Conservation (phyloP, 495 filamentous ascomycete genomes). For the Podospora comata region DNA sequence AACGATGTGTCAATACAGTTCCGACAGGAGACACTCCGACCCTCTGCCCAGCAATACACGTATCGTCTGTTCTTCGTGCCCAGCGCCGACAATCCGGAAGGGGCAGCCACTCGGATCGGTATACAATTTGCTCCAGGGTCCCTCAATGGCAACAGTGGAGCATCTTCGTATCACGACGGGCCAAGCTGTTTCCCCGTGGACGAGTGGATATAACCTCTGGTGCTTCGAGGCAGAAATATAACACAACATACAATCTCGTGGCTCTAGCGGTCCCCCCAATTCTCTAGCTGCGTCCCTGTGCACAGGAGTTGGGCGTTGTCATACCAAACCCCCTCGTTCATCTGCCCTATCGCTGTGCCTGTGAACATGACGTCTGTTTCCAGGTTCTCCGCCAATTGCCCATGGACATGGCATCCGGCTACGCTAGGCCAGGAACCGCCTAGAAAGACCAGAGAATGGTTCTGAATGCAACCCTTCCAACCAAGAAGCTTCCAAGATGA, state of each 20-base stretch:
- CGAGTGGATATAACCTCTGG: neutral
- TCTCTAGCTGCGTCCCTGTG: slow-evolving; percentile 15
- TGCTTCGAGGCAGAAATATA: neutral
- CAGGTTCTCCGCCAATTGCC: slow-evolving; percentile 5
- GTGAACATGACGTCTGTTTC: slow-evolving; percentile 1
- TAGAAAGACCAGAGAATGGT: neutral
- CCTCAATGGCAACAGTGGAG: slow-evolving; percentile 18
- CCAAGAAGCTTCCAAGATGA: slow-evolving; percentile 6
- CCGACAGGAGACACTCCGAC: neutral
- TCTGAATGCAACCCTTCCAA: neutral
- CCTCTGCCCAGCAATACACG: neutral
- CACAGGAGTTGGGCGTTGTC: neutral
- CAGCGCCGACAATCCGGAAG: neutral
- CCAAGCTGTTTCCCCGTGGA: neutral
- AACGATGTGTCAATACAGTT: neutral
- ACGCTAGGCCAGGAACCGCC: slow-evolving; percentile 5
- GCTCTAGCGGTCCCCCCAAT: neutral
- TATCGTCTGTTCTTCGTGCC: neutral
- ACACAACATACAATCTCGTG: neutral
- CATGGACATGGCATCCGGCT: neutral
- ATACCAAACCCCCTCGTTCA: neutral
- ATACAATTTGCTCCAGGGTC: neutral
- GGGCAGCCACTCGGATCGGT: neutral
- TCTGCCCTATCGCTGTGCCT: neutral
- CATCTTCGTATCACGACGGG: slow-evolving; percentile 23